Conservation (phyloP, 768 basidiomycete species). For the Epithele typhae region DNA sequence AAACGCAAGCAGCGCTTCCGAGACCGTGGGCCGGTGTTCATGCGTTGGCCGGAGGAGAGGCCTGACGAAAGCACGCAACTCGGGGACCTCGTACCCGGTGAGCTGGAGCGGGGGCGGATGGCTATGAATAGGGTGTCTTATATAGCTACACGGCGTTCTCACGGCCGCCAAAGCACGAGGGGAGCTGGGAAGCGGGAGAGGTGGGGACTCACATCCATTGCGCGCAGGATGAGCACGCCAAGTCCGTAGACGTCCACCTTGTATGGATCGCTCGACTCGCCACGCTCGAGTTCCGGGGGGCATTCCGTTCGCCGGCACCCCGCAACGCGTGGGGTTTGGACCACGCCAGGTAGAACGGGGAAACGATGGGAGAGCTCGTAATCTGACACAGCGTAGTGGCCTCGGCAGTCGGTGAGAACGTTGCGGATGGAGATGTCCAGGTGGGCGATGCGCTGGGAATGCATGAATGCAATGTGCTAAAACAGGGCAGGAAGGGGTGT, state of each 20-base stretch:
- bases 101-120: no score
- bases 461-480: constrained; percentile 71
- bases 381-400: constrained; percentile 70
- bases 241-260: constrained; percentile 76
- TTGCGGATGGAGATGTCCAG: constrained; percentile 71
- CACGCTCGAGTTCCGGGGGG: constrained; percentile 63
- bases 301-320: constrained; percentile 57
- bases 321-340: constrained; percentile 33
- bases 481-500: not conserved
- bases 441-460: constrained; percentile 59
- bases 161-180: no score
- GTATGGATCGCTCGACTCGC: constrained; percentile 50
- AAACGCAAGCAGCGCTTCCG: constrained; percentile 46
- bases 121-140: not conserved
- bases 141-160: not conserved
- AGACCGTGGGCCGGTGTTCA: constrained; percentile 47
- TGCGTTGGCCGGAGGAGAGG: constrained; percentile 58
- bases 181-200: no score
- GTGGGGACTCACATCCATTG: constrained; percentile 53
- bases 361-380: constrained; percentile 63
- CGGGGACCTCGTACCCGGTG: constrained; percentile 53
- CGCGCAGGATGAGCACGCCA: constrained; percentile 57
- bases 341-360: no score
- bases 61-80: constrained; percentile 50
- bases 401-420: constrained; percentile 59